Evolutionary conservation across 331 rosid species (phyloP).

Genomic region (Quercus phellos): DNA sequence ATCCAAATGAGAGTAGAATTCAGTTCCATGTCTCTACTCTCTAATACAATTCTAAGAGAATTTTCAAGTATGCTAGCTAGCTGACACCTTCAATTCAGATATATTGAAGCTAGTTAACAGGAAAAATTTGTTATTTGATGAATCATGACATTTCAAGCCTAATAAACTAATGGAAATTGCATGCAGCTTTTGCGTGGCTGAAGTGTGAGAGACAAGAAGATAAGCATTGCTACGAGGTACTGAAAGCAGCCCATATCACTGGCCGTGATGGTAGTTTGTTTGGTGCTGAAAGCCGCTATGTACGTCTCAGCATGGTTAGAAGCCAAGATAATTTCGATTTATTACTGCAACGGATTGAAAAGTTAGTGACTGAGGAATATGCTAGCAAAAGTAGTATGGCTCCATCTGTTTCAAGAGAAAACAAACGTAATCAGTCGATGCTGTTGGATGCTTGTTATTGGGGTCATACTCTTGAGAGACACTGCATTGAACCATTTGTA

Average conservation of each 20-base stretch:
- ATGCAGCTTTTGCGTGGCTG: slow-evolving; percentile 51
- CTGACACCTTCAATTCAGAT: background rate
- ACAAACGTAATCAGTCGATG: too few species aligned
- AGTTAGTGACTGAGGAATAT: slow-evolving; percentile 21
- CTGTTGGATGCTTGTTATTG: too few species aligned
- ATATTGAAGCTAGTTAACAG: background rate
- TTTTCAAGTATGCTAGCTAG: background rate
- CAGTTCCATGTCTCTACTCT: too few species aligned
- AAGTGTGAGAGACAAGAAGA: slow-evolving; percentile 41
- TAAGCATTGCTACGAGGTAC: slow-evolving; percentile 31
- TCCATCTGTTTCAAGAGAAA: too few species aligned
- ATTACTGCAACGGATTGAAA: slow-evolving; percentile 22
- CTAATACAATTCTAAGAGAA: too few species aligned
- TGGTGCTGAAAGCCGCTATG: slow-evolving; percentile 10
- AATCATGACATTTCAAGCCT: background rate
- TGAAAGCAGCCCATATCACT: slow-evolving; percentile 26
- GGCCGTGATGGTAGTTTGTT: slow-evolving; percentile 23
- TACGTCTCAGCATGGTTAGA: slow-evolving; percentile 25
- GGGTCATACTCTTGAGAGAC: too few species aligned
- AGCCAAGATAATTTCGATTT: slow-evolving; percentile 46
- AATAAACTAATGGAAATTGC: background rate
- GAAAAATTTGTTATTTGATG: background rate
- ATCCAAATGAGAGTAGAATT: too few species aligned
- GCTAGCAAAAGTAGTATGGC: too few species aligned
- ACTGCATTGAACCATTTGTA: too few species aligned